Evolutionary conservation across 345 rosid species (phyloP), one percentile per base, ranked within the genome.

Genomic region (Alliaria petiolata): DNA sequence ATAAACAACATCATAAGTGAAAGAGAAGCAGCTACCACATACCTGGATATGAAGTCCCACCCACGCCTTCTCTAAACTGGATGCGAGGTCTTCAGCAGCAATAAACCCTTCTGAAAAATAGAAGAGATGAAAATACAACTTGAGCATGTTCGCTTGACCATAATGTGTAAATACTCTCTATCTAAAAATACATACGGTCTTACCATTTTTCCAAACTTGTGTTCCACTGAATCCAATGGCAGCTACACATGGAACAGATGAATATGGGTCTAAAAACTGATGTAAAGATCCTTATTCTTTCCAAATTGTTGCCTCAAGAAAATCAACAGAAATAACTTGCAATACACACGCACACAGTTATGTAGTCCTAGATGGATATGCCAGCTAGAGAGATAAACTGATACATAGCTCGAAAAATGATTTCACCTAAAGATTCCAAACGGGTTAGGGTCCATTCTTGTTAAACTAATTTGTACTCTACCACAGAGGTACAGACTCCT

Each of bases 31-130:
- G 54, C n/a, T 64, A 35, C 8, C 17, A 49, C 25, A 43, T 78
- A 89, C 97, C 90, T 91, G 95, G 70, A 89, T 78, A 72, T 89
- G 97, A 77, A 93, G 92, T 70, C 89, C 84, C 78, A 91, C 22
- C 88, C 87, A 87, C 7, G 90, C 97, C 75, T 86, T 85, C 79
- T 91, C 95, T 57, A 93, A 85, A 76, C 76, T 80, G 53, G 92
- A 85, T 22, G 91, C 83, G 16, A 93, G 78, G 62, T 44, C 85
- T 80, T 87, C 91, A 77, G 97, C 86, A 76, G 68, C 39, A n/a
- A 93, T 69, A 72, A 73, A 82, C 61, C 97, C 98, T 74, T 85
- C 97, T 93, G 84, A 35, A 44, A 53, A 39, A 55, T 51, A 43
- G 40, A 50, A 83, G 70, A 60, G 64, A 74, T 16, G 16, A 31